These are phyloP conservation scores for Isoetes taiwanensis DNA, from an alignment of 75 land plant genomes.

Conservation along the genomic window DNA sequence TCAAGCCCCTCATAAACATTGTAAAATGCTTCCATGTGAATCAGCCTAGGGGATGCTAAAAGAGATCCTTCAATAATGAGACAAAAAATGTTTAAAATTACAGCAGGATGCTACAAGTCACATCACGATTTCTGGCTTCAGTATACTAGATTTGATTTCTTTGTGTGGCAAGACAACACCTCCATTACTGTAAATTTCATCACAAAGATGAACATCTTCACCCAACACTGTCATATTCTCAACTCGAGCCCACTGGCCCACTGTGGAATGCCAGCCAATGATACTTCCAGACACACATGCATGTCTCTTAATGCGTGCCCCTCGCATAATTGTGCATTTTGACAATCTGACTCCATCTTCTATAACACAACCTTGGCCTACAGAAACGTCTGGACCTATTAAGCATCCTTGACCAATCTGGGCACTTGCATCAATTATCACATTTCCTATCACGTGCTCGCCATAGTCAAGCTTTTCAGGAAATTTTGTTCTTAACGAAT, in stretches of 20 bases:
- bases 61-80: too few relatives aligned
- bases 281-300: slow-evolving; percentile 7
- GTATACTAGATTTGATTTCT: slow-evolving; percentile 3
- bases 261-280: slow-evolving; percentile 2
- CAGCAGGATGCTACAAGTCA: too few relatives aligned
- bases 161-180: slow-evolving; percentile 6
- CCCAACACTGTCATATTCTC: slow-evolving; percentile 7
- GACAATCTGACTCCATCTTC: neutral
- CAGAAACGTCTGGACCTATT: neutral
- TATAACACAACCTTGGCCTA: neutral
- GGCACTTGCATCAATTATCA: neutral
- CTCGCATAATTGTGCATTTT: neutral
- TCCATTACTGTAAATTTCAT: slow-evolving; percentile 4
- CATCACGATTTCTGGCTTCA: slow-evolving; percentile 2
- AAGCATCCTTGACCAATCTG: neutral
- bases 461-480: neutral
- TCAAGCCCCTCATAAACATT: too few relatives aligned
- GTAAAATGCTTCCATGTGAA: too few relatives aligned
- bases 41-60: too few relatives aligned
- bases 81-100: too few relatives aligned
- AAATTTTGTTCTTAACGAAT: neutral
- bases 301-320: neutral
- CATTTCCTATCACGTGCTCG: neutral
- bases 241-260: neutral
- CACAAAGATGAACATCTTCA: neutral